Evolutionary conservation across 2,329 filamentous ascomycete genomes (phyloP), one percentile per base, ranked within the genome.

Genomic region (Colletotrichum sojae): DNA sequence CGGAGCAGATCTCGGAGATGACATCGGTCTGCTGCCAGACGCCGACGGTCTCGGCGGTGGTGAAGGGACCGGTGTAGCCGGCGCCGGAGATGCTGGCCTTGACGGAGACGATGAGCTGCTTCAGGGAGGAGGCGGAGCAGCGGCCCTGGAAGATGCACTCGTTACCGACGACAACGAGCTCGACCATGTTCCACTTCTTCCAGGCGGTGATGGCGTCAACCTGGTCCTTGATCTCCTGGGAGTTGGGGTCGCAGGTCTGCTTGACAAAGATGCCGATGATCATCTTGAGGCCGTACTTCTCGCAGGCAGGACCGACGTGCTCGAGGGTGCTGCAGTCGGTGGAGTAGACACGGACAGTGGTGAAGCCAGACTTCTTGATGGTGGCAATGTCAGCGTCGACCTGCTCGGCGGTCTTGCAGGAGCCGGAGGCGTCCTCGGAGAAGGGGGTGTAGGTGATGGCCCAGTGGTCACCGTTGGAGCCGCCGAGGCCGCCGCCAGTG

Each of bases 191-290:
- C 90, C 91, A 97, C 80, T 92, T 82, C 63, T 64, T 49, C 90
- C 94, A 97, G 69, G 80, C 75, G 80, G 89, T 85, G 80, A 98
- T 92, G 70, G 89, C 88, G 39, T 86, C 82, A 70, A 98, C 87
- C 87, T 98, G 95, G 75, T 88, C 83, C 77, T 90, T 84, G 74
- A 94, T 90, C 64, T 88, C 89, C 66, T 87, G 83, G 76, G 83
- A 83, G 73, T 78, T 78, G 78, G 90, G 87, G 75, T 83, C 83
- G 82, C 88, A 89, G 67, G 88, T 84, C 73, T 82, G 83, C 82
- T 92, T 90, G 80, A 98, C 92, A 86, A 92, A 97, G 84, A 98
- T 88, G 80, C 95, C 95, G 70, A 97, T 83, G 80, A 98, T 95
- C 81, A 98, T 84, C 80, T 91, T 91, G 70, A 98, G 78, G 70